phyloP scores from a whole-genome alignment of 306 rosid genomes.

The Inga oerstediana region DNA sequence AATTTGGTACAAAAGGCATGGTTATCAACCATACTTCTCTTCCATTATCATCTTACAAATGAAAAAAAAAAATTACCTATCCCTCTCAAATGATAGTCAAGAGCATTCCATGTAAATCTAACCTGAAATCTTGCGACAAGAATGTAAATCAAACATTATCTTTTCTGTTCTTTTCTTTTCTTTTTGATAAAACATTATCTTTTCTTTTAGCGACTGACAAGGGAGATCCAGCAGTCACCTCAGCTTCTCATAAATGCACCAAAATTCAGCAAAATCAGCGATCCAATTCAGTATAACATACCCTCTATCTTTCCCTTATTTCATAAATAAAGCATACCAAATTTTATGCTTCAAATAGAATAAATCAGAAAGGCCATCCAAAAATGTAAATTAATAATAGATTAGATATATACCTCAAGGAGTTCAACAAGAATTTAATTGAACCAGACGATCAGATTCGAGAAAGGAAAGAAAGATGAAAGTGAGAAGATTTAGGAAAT shows the following conservation, averaged over 20 bases:
- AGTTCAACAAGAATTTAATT: not conserved
- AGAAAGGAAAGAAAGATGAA: not conserved
- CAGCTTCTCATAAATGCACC: not conserved
- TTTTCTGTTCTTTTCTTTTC: not conserved
- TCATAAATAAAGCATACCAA: not conserved
- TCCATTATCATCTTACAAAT: not conserved
- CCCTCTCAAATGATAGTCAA: not conserved
- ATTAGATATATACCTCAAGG: not conserved
- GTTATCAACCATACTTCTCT: not conserved
- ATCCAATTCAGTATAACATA: constrained; percentile 6
- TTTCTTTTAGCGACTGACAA: constrained; percentile 6
- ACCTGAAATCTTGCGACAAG: not conserved
- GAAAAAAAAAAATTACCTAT: not conserved
- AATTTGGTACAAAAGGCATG: not conserved
- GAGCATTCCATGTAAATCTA: not conserved
- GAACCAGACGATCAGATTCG: not conserved
- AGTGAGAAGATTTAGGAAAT: not conserved
- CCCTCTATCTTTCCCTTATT: constrained; percentile 2
- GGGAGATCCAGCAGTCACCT: constrained; percentile 15
- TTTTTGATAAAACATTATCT: not conserved
- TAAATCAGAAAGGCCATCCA: not conserved
- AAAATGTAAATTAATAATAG: not conserved
- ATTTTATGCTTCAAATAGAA: not conserved
- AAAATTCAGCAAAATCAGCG: constrained; percentile 7
- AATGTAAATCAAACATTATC: not conserved